Evolutionary conservation across 306 rosid species (phyloP), one percentile per base, ranked within the genome.

Genomic region (Ziziphus jujuba): DNA sequence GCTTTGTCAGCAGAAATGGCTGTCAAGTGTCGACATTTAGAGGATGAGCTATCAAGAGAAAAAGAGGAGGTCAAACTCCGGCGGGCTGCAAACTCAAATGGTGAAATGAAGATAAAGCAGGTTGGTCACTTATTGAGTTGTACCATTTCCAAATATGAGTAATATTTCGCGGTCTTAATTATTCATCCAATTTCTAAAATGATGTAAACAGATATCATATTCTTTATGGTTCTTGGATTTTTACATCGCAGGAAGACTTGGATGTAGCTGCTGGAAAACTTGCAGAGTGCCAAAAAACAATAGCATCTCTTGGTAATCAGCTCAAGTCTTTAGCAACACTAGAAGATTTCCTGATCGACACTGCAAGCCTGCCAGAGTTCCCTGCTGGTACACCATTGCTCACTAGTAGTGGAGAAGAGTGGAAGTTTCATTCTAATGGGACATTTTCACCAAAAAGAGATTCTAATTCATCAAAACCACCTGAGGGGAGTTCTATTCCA

Each of bases 281-380:
- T 53, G 98, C 92, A 0, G 96, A 92, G 73, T 92, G 98, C 79
- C 98, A 92, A 81, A 89, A 89, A 79, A 89, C 98, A 6, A 92
- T 92, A 75, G 98, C 92, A 22, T 92, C 96, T 44, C 86, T 92
- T 40, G 98, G 95, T 24, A 89, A 85, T 64, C 98, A 92, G 72
- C 77, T 92, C 47, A 82, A 89, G 50, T 87, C 92, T 66, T 80
- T 92, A 53, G 98, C 98, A 9, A 81, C 95, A 9, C 84, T 92
- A 0, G 98, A 92, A 75, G 98, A 92, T 79, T 92, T 92, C 83
- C 80, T 89, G 51, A 85, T 87, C 9, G 98, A 92, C 66, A 69
- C 95, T 9, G 59, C 87, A 31, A 82, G 75, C 57, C 45, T 85
- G 61, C 88, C 89, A 6, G 89, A 73, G 77, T 66, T 84, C 51